phyloP scores from a whole-genome alignment of 2,329 filamentous ascomycete genomes.

The Chalaropsis ovoidea region DNA sequence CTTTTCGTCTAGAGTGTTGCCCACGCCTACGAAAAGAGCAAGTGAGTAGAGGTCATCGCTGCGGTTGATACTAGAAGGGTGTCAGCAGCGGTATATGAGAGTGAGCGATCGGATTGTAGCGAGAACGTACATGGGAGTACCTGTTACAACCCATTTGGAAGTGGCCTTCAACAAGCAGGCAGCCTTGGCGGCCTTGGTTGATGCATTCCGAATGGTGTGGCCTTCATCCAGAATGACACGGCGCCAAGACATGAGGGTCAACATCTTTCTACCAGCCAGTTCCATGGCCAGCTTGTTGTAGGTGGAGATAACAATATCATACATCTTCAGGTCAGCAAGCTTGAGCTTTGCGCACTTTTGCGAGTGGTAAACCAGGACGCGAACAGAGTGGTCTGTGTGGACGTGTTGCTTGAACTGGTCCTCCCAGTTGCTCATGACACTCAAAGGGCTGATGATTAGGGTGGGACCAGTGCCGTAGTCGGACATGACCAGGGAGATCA shows the following conservation, averaged over 20 bases:
- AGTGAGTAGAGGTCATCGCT: slow-evolving; percentile 73
- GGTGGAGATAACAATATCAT: slow-evolving; percentile 72
- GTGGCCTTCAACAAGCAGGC: slow-evolving; percentile 56
- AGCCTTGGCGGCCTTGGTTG: slow-evolving; percentile 60
- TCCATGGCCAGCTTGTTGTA: slow-evolving; percentile 68
- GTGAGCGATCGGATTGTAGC: no score
- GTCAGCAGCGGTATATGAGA: slow-evolving; percentile 29
- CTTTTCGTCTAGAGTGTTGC: slow-evolving; percentile 62
- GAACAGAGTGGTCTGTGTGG: slow-evolving; percentile 50
- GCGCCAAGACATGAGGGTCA: slow-evolving; percentile 54
- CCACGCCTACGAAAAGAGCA: slow-evolving; percentile 64
- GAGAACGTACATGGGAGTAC: slow-evolving; percentile 58
- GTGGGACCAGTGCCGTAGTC: slow-evolving; percentile 50
- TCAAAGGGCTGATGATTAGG: slow-evolving; percentile 70
- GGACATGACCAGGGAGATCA: slow-evolving; percentile 66
- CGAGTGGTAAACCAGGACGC: slow-evolving; percentile 66
- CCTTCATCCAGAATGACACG: slow-evolving; percentile 76
- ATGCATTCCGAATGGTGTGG: slow-evolving; percentile 68
- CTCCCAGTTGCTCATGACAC: slow-evolving; percentile 85
- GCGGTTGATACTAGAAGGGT: slow-evolving; percentile 52
- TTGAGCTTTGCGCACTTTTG: slow-evolving; percentile 42
- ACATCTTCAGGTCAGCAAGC: slow-evolving; percentile 48
- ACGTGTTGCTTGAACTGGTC: slow-evolving; percentile 68
- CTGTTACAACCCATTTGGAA: slow-evolving; percentile 69
- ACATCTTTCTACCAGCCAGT: slow-evolving; percentile 32